phyloP scores from a whole-genome alignment of 306 rosid genomes.

The Quercus glauca region DNA sequence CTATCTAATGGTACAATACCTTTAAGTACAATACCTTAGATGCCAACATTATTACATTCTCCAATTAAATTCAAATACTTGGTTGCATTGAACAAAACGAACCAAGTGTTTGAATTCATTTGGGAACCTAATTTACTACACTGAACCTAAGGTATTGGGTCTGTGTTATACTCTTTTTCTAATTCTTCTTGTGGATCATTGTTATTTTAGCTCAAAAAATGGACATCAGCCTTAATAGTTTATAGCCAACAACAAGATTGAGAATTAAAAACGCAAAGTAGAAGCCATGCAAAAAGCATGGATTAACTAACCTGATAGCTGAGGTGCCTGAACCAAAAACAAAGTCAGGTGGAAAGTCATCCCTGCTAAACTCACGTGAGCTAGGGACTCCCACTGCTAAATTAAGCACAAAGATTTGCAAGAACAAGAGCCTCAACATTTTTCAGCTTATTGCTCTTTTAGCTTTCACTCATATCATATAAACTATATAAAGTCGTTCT shows the following conservation, averaged over 20 bases:
- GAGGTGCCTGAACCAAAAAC: slow-evolving; percentile 69
- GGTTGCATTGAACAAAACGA: too few relatives aligned
- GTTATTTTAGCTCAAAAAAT: too few relatives aligned
- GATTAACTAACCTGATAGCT: slow-evolving; percentile 60
- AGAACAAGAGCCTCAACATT: not conserved
- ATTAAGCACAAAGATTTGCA: slow-evolving; percentile 1
- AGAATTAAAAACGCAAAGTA: too few relatives aligned
- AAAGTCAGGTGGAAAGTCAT: slow-evolving; percentile 57
- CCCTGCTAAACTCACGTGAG: slow-evolving; percentile 32
- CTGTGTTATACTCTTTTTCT: too few relatives aligned
- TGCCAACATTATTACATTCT: too few relatives aligned
- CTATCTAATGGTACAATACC: too few relatives aligned
- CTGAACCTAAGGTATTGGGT: too few relatives aligned
- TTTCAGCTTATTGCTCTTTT: not conserved
- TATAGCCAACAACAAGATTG: not conserved
- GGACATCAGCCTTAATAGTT: not conserved
- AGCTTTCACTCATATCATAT: not conserved
- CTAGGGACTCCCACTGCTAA: not conserved
- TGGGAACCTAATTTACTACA: too few relatives aligned
- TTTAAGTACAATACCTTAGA: too few relatives aligned
- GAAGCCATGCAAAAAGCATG: not conserved
- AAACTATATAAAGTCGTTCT: not conserved
- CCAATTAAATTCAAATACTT: too few relatives aligned
- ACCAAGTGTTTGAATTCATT: too few relatives aligned
- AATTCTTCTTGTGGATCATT: too few relatives aligned